Evolutionary conservation across 352 stramenopile species (phyloP), one percentile per base, ranked within the genome.

Genomic region (Phytopythium helicoides): DNA sequence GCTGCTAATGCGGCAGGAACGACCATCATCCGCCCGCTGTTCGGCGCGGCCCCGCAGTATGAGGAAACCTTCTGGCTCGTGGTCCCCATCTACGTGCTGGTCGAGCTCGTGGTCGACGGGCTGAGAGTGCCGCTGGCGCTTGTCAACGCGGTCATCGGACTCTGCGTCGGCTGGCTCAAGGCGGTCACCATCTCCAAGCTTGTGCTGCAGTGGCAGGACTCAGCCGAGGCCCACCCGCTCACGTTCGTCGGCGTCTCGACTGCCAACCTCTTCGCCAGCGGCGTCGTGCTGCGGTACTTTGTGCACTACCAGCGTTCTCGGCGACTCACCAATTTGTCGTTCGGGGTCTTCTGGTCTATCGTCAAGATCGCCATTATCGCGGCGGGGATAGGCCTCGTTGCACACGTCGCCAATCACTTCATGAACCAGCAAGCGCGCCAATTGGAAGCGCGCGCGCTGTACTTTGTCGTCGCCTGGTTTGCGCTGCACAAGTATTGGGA

Each of bases 161-260:
- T 88, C n/a, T 56, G 65, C 50, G 77, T 90, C 42, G 81, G 77
- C 53, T 90, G 80, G 80, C 58, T 89, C 45, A 90, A 90, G 64
- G 73, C 80, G 50, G 64, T 87, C 50, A 87, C 69, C 53, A 86
- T 83, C 49, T 62, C 75, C 25, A 86, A 81, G 46, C 64, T 89
- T 39, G 80, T 86, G 35, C 56, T 68, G 47, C 70, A 87, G 50
- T 90, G 80, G 80, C 62, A 76, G 38, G 23, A 54, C n/a, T 61
- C 66, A 25, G 64, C 64, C 2, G 45, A 59, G n/a, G 73, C 75
- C 1, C 79, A 89, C 50, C 76, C 76, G 6, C 23, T 78, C 10
- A 67, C 61, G n/a, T 90, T 90, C 44, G 56, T 89, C 35, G 47
- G 79, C 9, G 58, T 87, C 28, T 87, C 66, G 18, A 81, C 75